Evolutionary conservation across 768 basidiomycete genomes (phyloP).

Genomic region (Xerocomus brunneocitrinus): DNA sequence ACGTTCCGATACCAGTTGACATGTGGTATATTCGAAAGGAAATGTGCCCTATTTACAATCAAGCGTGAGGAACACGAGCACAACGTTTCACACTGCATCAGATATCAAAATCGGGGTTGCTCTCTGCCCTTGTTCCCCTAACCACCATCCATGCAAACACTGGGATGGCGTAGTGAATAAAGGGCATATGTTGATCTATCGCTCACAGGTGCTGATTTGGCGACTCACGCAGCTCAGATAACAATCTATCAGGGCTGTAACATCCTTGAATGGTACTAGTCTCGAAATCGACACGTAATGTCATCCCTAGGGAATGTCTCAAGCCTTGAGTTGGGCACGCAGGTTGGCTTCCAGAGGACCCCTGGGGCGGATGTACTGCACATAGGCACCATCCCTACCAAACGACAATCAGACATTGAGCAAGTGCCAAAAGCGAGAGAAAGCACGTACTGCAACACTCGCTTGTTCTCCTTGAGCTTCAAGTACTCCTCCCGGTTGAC

Average conservation of each 20-base stretch:
- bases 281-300: conserved; percentile 5
- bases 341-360: conserved; percentile 84
- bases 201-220: neutral
- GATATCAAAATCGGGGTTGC: conserved; percentile 26
- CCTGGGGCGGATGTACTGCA: conserved; percentile 88
- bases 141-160: conserved; percentile 46
- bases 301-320: conserved; percentile 19
- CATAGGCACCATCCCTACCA: conserved; percentile 79
- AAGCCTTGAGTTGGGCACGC: conserved; percentile 76
- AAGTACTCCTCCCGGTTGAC: conserved; percentile 86
- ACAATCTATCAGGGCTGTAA: conserved; percentile 17
- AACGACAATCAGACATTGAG: neutral
- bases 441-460: conserved; percentile 73
- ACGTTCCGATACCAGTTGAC: neutral
- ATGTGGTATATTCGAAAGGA: conserved; percentile 3
- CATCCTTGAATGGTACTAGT: conserved; percentile 18
- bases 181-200: conserved; percentile 36
- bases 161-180: conserved; percentile 74
- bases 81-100: conserved; percentile 17
- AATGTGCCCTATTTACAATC: conserved; percentile 21
- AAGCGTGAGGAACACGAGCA: conserved; percentile 11
- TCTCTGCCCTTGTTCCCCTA: conserved; percentile 86
- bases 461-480: conserved; percentile 86
- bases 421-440: neutral
- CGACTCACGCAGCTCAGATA: conserved; percentile 6